These are phyloP conservation scores for Lyophyllum decastes DNA, from an alignment of 768 basidiomycete genomes.

Conservation along the genomic window DNA sequence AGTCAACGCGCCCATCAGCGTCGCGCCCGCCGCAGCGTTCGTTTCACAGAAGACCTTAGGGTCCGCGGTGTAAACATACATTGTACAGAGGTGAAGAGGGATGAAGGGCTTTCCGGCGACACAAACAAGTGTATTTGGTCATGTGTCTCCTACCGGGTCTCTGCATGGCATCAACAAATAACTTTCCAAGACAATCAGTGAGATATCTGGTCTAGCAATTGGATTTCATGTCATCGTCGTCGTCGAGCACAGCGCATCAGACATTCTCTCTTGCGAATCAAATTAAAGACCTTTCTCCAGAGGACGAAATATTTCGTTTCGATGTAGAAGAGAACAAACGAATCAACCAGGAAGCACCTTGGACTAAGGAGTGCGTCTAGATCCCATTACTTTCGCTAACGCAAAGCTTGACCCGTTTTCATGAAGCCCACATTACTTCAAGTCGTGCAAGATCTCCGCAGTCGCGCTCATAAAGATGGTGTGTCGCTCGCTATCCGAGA, in stretches of 20 bases:
- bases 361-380: constrained; percentile 78
- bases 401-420: neutral
- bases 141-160: neutral
- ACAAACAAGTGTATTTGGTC: no score
- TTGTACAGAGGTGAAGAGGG: no score
- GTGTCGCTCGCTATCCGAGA: constrained; percentile 8
- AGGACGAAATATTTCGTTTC: constrained; percentile 80
- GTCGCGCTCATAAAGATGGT: constrained; percentile 97
- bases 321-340: constrained; percentile 68
- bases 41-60: no score
- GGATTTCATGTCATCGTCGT: constrained; percentile 15
- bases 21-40: no score
- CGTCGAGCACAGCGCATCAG: constrained; percentile 64
- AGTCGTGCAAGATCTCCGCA: constrained; percentile 91
- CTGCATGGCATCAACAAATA: neutral
- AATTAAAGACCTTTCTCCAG: constrained; percentile 65
- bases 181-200: no score
- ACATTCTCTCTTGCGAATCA: constrained; percentile 76
- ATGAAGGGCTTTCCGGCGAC: no score
- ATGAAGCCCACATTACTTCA: constrained; percentile 76
- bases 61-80: no score
- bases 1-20: no score
- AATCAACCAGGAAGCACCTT: constrained; percentile 73
- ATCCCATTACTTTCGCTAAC: neutral
- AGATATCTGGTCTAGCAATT: no score